Evolutionary conservation across 306 rosid species (phyloP).

Genomic region (Medicago lupulina): DNA sequence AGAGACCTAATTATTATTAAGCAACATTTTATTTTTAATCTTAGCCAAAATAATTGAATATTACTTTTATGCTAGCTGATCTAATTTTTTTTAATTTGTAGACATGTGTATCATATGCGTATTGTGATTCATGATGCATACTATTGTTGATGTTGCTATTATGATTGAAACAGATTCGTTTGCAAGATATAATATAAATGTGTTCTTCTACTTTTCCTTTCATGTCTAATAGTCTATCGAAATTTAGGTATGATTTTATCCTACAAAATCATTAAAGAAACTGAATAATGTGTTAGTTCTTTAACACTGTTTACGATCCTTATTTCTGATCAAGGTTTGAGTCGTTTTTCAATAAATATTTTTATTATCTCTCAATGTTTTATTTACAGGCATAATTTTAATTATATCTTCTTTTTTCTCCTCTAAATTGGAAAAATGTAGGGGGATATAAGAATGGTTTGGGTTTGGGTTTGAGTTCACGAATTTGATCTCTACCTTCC

Average conservation of each 20-base stretch:
- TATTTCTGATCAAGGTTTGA: too few relatives aligned
- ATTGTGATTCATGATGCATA: not conserved
- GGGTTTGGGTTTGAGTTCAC: too few relatives aligned
- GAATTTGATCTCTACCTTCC: too few relatives aligned
- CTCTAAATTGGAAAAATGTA: too few relatives aligned
- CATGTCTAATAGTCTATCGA: constrained; percentile 38
- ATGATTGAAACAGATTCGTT: constrained; percentile 34
- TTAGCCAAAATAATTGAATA: not conserved
- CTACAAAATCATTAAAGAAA: too few relatives aligned
- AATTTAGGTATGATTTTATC: not conserved
- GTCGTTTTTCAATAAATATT: too few relatives aligned
- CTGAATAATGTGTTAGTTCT: too few relatives aligned
- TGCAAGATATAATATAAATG: constrained; percentile 1
- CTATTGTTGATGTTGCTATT: constrained; percentile 16
- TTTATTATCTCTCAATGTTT: too few relatives aligned
- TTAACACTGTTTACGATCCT: too few relatives aligned
- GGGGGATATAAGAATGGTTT: too few relatives aligned
- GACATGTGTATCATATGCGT: constrained; percentile 17
- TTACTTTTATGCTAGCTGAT: constrained; percentile 14
- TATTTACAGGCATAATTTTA: too few relatives aligned
- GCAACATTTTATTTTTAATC: not conserved
- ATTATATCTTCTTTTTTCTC: too few relatives aligned
- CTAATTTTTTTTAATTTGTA: not conserved
- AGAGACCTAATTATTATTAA: not conserved
- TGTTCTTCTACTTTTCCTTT: constrained; percentile 16